Percentiles rank a stretch among this genome's conserved stretches.
Conservation (phyloP, 306 rosid genomes). For the Trifolium pratense region DNA sequence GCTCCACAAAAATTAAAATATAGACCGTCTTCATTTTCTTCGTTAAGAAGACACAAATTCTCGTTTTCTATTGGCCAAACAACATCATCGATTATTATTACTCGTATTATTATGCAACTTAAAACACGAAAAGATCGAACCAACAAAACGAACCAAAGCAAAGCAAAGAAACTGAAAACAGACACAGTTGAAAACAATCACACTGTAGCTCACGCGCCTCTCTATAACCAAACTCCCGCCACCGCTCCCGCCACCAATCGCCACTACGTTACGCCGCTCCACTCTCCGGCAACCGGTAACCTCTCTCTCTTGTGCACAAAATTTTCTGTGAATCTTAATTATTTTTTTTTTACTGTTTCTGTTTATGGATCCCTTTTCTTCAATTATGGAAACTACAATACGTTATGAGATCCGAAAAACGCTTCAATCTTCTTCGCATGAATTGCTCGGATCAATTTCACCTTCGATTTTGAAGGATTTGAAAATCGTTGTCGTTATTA, state of each 20-base stretch:
- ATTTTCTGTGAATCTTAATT: slow-evolving; percentile 6
- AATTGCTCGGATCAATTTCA: slow-evolving; percentile 7
- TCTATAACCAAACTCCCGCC: neutral
- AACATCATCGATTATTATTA: neutral
- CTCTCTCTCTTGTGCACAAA: neutral
- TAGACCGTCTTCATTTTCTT: neutral
- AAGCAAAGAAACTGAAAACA: slow-evolving; percentile 30
- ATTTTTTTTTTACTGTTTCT: neutral
- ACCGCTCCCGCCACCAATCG: slow-evolving; percentile 4
- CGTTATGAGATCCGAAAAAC: slow-evolving; percentile 29
- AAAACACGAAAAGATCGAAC: neutral
- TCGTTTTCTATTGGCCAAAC: slow-evolving; percentile 32
- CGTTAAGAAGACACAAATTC: neutral
- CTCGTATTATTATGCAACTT: neutral
- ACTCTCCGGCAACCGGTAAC: slow-evolving; percentile 27
- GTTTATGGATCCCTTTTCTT: slow-evolving; percentile 25
- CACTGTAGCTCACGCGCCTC: slow-evolving; percentile 28
- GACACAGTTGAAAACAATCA: slow-evolving; percentile 22
- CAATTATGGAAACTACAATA: neutral
- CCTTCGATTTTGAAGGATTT: slow-evolving; percentile 9
- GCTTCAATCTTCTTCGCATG: neutral
- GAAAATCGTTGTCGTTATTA: neutral
- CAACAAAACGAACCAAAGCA: neutral
- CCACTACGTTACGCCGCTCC: neutral
- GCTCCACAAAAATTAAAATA: too few species aligned